A percentile compares a stretch with the other conserved stretches of the same genome.
Evolutionary conservation across 352 stramenopile genomes (phyloP).

Genomic region (Globisporangium spiculum): DNA sequence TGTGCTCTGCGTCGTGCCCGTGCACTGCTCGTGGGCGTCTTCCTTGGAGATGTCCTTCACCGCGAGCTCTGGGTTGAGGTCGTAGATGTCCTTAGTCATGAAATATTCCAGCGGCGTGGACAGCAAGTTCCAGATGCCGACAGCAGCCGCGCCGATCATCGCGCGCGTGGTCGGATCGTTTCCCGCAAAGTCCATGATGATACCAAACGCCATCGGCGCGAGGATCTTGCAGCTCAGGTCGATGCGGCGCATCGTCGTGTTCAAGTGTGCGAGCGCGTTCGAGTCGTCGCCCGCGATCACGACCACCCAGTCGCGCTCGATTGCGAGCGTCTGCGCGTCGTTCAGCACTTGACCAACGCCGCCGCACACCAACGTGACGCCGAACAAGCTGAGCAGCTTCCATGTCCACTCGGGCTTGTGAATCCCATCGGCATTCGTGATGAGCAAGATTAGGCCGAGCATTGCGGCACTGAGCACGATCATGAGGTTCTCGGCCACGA

Average conservation of each 20-base stretch:
- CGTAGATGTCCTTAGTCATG: slow-evolving; percentile 71
- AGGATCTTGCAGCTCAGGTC: slow-evolving; percentile 81
- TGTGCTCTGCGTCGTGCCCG: slow-evolving; percentile 19
- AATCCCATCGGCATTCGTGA: slow-evolving; percentile 56
- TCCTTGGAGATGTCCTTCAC: slow-evolving; percentile 27
- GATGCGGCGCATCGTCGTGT: slow-evolving; percentile 80
- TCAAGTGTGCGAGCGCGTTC: slow-evolving; percentile 50
- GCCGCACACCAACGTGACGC: slow-evolving; percentile 53
- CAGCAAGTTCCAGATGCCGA: slow-evolving; percentile 79
- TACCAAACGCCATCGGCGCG: slow-evolving; percentile 64
- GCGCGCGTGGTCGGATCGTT: slow-evolving; percentile 55
- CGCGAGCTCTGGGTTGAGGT: slow-evolving; percentile 42
- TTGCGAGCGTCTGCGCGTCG: slow-evolving; percentile 67
- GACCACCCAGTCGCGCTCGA: slow-evolving; percentile 89
- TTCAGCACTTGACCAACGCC: slow-evolving; percentile 74
- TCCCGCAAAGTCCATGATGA: slow-evolving; percentile 80
- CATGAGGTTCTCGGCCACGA: slow-evolving; percentile 74
- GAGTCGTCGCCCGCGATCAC: slow-evolving; percentile 58
- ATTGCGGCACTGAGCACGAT: slow-evolving; percentile 67
- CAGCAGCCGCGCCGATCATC: slow-evolving; percentile 55
- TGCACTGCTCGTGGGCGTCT: slow-evolving; percentile 19
- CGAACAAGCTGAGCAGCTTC: slow-evolving; percentile 44
- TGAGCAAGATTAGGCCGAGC: slow-evolving; percentile 53
- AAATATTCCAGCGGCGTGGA: slow-evolving; percentile 75
- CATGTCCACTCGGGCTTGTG: slow-evolving; percentile 60